These are phyloP conservation scores for Ceratocystis colombiana DNA, from an alignment of 2,329 filamentous ascomycete genomes.

Conservation along the genomic window DNA sequence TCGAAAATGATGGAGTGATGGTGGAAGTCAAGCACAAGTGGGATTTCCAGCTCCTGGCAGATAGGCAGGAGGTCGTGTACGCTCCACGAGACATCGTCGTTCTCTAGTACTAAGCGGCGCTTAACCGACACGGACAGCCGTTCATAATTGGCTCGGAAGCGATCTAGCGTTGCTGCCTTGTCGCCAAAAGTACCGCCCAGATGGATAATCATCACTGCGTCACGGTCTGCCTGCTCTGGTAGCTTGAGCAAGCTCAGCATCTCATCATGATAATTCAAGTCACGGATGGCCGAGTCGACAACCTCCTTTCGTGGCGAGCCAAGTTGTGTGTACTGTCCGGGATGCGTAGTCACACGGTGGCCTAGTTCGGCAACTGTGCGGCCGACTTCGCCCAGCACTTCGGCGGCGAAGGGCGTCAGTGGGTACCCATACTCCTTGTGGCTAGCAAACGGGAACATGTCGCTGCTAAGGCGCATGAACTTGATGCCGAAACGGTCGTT, in stretches of 20 bases:
- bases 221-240: slow-evolving; percentile 65
- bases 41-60: slow-evolving; percentile 90
- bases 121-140: slow-evolving; percentile 60
- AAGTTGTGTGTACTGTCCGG: slow-evolving; percentile 85
- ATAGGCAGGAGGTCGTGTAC: slow-evolving; percentile 83
- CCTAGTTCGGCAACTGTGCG: slow-evolving; percentile 65
- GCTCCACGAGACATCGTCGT: slow-evolving; percentile 88
- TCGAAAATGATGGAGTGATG: slow-evolving; percentile 95
- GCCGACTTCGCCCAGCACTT: slow-evolving; percentile 65
- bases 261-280: slow-evolving; percentile 82
- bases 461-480: slow-evolving; percentile 83
- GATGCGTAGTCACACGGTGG: slow-evolving; percentile 81
- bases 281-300: slow-evolving; percentile 63
- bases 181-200: slow-evolving; percentile 88
- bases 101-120: slow-evolving; percentile 75
- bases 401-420: slow-evolving; percentile 70
- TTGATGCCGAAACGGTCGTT: slow-evolving; percentile 86
- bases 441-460: slow-evolving; percentile 95
- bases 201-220: slow-evolving; percentile 90
- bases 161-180: slow-evolving; percentile 64
- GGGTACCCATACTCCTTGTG: slow-evolving; percentile 80
- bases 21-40: slow-evolving; percentile 83
- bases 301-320: slow-evolving; percentile 72
- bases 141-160: slow-evolving; percentile 67
- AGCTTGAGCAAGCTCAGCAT: slow-evolving; percentile 67